These are phyloP conservation scores for Imleria badia DNA, from an alignment of 768 basidiomycete genomes.

Conservation along the genomic window DNA sequence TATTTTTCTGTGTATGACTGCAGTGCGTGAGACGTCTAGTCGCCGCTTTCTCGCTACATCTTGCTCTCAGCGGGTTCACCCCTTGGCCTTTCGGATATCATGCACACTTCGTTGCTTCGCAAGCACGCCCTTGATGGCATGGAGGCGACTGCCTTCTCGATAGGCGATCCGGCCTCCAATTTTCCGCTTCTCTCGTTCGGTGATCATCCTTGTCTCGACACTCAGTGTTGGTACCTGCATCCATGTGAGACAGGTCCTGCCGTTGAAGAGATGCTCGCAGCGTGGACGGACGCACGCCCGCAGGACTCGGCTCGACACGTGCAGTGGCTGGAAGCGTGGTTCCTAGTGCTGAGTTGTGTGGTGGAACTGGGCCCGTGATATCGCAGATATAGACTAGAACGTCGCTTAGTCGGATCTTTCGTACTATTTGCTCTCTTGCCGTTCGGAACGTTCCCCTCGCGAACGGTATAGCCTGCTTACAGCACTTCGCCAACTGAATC, in stretches of 20 bases:
- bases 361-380: slow-evolving; percentile 46
- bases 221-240: slow-evolving; percentile 82
- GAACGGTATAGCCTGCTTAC: background rate
- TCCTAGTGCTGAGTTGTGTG: slow-evolving; percentile 67
- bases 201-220: slow-evolving; percentile 78
- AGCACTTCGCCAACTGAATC: too few species aligned
- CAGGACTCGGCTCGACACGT: slow-evolving; percentile 16
- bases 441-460: background rate
- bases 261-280: slow-evolving; percentile 67
- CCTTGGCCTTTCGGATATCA: slow-evolving; percentile 53
- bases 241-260: slow-evolving; percentile 75
- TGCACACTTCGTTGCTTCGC: slow-evolving; percentile 61
- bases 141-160: slow-evolving; percentile 51
- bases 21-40: slow-evolving; percentile 50
- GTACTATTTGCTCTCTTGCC: background rate
- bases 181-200: slow-evolving; percentile 85
- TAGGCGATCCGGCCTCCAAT: slow-evolving; percentile 48
- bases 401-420: slow-evolving; percentile 11
- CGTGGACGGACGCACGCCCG: slow-evolving; percentile 22
- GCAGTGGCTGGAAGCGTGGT: slow-evolving; percentile 72
- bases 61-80: slow-evolving; percentile 58
- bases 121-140: slow-evolving; percentile 42
- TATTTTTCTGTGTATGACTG: slow-evolving; percentile 72
- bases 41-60: slow-evolving; percentile 15
- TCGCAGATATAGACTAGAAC: background rate